These are phyloP conservation scores for Talaromyces proteolyticus DNA, from an alignment of 495 filamentous ascomycete species.

Conservation along the genomic window DNA sequence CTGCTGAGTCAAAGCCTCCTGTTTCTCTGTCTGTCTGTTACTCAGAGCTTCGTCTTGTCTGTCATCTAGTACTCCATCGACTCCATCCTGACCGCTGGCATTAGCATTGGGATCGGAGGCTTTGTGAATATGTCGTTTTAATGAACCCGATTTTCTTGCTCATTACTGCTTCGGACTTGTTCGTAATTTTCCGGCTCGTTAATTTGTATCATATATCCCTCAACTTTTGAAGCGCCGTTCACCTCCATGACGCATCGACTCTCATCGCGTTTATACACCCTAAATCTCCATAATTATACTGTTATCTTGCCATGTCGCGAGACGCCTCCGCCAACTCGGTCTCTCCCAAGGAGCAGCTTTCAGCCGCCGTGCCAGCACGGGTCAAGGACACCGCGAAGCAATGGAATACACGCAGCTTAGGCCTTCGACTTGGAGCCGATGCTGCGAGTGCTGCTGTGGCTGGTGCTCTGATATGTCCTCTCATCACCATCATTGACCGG, in stretches of 20 bases:
- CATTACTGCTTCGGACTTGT: background rate
- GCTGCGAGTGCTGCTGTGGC: conserved; percentile 65
- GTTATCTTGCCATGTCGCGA: conserved; percentile 5
- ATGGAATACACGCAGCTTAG: conserved; percentile 78
- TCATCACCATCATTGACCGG: conserved; percentile 91
- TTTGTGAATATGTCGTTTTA: background rate
- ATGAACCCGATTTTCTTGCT: background rate
- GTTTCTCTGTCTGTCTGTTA: background rate
- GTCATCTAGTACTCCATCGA: background rate
- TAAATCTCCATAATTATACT: too few relatives aligned
- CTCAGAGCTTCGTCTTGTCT: background rate
- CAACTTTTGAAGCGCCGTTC: background rate
- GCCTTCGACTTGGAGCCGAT: conserved; percentile 66
- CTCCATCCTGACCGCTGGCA: background rate
- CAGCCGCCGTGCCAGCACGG: background rate
- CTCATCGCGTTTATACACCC: background rate
- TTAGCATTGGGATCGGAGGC: background rate
- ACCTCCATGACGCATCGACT: background rate
- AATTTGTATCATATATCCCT: background rate
- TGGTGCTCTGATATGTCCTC: conserved; percentile 75
- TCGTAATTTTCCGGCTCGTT: background rate
- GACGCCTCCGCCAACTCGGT: background rate
- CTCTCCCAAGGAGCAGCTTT: background rate
- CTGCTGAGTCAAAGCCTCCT: too few relatives aligned
- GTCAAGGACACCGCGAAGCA: conserved; percentile 10